Conservation (phyloP, 2,329 filamentous ascomycete species). For the Hymenoscyphus albidus region DNA sequence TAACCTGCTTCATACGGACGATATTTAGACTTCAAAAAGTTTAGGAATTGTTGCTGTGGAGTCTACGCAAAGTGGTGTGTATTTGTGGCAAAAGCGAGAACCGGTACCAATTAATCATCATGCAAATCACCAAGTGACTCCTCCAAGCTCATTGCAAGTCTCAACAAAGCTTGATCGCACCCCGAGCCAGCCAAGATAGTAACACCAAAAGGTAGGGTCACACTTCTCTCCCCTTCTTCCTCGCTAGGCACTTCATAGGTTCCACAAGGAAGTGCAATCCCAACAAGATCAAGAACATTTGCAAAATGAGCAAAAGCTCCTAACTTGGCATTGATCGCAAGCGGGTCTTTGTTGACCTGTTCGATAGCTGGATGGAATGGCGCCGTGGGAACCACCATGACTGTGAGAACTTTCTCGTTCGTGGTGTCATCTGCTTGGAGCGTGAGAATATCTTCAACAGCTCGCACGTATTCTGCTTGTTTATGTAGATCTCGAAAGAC, state of each 20-base stretch:
- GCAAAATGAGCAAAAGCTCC: slow-evolving; percentile 51
- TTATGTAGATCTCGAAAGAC: slow-evolving; percentile 47
- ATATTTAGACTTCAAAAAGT: no score
- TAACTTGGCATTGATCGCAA: slow-evolving; percentile 46
- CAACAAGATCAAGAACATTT: slow-evolving; percentile 52
- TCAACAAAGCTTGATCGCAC: slow-evolving; percentile 40
- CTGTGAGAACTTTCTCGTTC: slow-evolving; percentile 33
- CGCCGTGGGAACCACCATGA: slow-evolving; percentile 49
- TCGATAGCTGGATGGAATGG: slow-evolving; percentile 46
- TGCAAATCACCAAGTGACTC: slow-evolving; percentile 23
- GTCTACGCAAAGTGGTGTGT: no score
- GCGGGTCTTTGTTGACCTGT: slow-evolving; percentile 47
- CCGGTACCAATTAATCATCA: slow-evolving; percentile 3
- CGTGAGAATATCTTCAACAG: slow-evolving; percentile 40
- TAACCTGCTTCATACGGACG: no score
- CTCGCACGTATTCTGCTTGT: slow-evolving; percentile 42
- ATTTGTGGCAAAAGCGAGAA: no score
- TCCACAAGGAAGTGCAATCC: slow-evolving; percentile 35
- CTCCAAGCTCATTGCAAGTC: slow-evolving; percentile 32
- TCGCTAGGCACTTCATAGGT: slow-evolving; percentile 21
- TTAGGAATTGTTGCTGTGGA: no score
- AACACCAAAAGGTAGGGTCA: slow-evolving; percentile 42
- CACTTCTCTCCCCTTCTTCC: slow-evolving; percentile 16
- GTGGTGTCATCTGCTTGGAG: slow-evolving; percentile 15
- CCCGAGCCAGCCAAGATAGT: slow-evolving; percentile 41